Evolutionary conservation across 805 yeast species (phyloP).

Genomic region (Spathaspora hagerdaliae): DNA sequence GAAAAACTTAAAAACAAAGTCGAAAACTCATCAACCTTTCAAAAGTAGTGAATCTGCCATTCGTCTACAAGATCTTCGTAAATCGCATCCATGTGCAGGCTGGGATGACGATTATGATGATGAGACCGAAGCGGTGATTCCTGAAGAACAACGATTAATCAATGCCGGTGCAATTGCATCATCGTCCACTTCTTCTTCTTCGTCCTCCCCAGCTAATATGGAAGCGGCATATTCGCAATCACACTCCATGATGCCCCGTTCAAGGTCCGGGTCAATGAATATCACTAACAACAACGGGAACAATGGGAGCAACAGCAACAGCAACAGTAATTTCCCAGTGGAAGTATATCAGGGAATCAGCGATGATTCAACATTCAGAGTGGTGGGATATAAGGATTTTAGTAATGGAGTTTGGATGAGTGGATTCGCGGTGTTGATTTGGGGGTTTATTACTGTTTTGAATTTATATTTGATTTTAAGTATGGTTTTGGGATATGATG

Average conservation of each 20-base stretch:
- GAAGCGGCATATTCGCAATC: neutral
- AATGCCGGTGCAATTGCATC: slow-evolving; percentile 1
- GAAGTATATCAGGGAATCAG: slow-evolving; percentile 4
- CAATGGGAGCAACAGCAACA: neutral
- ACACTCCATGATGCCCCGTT: neutral
- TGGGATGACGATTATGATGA: slow-evolving; percentile 32
- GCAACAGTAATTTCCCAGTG: neutral
- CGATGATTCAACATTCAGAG: slow-evolving; percentile 15
- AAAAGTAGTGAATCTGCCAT: slow-evolving; percentile 37
- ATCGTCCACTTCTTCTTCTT: neutral
- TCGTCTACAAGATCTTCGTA: slow-evolving; percentile 35
- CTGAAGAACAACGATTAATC: slow-evolving; percentile 16
- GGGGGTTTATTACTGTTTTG: slow-evolving; percentile 68
- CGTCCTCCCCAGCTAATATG: neutral
- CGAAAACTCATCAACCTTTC: slow-evolving; percentile 16
- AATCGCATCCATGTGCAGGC: slow-evolving; percentile 39
- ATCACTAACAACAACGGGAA: neutral
- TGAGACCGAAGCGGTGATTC: neutral
- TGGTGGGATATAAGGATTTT: slow-evolving; percentile 53
- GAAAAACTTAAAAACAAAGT: neutral
- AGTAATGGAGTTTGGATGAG: slow-evolving; percentile 61
- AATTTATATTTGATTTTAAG: slow-evolving; percentile 63
- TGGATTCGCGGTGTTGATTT: slow-evolving; percentile 52
- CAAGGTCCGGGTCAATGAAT: neutral
- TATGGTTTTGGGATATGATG: slow-evolving; percentile 24